Conservation (phyloP, 805 yeast genomes). For the Spencermartinsiella europaea region DNA sequence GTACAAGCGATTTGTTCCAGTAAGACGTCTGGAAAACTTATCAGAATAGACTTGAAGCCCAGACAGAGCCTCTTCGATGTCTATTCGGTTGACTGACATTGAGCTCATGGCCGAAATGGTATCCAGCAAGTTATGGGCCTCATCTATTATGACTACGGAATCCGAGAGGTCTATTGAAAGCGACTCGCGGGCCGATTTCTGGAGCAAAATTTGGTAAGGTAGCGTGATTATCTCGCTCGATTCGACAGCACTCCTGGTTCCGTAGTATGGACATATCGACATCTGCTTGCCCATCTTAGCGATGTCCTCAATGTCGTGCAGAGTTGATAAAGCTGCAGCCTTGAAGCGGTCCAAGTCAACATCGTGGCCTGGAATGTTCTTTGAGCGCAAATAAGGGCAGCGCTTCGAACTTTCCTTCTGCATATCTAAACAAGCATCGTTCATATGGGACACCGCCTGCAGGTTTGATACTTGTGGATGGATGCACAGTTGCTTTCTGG, state of each 20-base stretch:
- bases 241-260: conserved; percentile 51
- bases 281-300: conserved; percentile 51
- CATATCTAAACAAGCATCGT: conserved; percentile 75
- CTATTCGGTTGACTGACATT: conserved; percentile 45
- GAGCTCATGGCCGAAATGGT: conserved; percentile 69
- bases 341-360: conserved; percentile 40
- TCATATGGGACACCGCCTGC: conserved; percentile 50
- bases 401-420: conserved; percentile 40
- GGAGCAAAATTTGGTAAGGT: conserved; percentile 77
- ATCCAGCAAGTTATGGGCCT: conserved; percentile 85
- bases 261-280: conserved; percentile 77
- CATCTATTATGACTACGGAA: conserved; percentile 77
- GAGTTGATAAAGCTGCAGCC: conserved; percentile 49
- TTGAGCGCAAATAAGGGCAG: conserved; percentile 42
- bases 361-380: conserved; percentile 29
- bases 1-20: conserved; percentile 66
- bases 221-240: conserved; percentile 71
- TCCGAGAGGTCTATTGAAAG: conserved; percentile 55
- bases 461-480: conserved; percentile 53
- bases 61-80: conserved; percentile 40
- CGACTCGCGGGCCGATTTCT: conserved; percentile 52
- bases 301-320: conserved; percentile 79
- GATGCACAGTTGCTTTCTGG: conserved; percentile 81
- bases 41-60: conserved; percentile 52
- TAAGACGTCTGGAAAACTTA: conserved; percentile 60